phyloP scores from a whole-genome alignment of 176 grass and related monocot genomes.

The Typha latifolia region DNA sequence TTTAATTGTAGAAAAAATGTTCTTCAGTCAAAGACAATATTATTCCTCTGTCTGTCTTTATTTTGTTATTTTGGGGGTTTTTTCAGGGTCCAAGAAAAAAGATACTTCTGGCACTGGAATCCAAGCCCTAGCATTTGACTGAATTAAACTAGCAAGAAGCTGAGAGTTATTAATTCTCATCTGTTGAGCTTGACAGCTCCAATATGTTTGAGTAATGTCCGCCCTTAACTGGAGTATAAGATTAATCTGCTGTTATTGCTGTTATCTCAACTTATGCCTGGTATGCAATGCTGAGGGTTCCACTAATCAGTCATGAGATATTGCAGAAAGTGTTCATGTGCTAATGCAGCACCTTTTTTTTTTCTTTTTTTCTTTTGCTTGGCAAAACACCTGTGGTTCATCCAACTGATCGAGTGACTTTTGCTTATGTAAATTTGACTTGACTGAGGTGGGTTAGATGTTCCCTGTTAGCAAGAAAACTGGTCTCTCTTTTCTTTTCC shows the following conservation, averaged over 20 bases:
- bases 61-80: background rate
- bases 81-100: constrained; percentile 98
- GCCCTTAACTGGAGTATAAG: background rate
- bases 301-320: background rate
- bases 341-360: background rate
- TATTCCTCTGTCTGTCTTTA: background rate
- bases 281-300: background rate
- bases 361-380: too few relatives aligned
- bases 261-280: background rate
- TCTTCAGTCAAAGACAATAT: background rate
- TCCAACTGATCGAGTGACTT: too few relatives aligned
- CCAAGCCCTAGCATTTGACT: constrained; percentile 39
- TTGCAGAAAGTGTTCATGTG: background rate
- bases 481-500: too few relatives aligned
- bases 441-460: too few relatives aligned
- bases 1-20: too few relatives aligned
- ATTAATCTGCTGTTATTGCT: background rate
- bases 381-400: too few relatives aligned
- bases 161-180: too few relatives aligned
- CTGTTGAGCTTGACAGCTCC: background rate
- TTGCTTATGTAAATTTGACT: too few relatives aligned
- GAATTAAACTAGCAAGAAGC: too few relatives aligned
- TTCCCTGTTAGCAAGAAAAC: too few relatives aligned
- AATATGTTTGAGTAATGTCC: background rate
- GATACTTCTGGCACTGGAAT: constrained; percentile 82